A percentile compares a stretch with the other conserved stretches of the same genome.
Evolutionary conservation across 257 asterid species (phyloP).

Genomic region (Anisodus acutangulus): DNA sequence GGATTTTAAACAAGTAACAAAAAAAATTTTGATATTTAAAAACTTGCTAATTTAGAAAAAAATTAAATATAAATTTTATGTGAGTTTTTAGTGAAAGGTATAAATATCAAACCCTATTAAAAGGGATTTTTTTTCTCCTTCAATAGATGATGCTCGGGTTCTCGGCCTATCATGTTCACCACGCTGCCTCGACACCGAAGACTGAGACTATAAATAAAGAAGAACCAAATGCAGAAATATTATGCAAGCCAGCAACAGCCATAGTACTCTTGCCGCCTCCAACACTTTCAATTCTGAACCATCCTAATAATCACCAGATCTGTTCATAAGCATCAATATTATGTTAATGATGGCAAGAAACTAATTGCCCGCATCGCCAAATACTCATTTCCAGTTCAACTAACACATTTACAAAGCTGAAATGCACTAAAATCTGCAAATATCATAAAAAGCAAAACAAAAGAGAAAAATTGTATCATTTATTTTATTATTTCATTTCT

Average conservation of each 20-base stretch:
- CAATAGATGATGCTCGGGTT: conserved; percentile 67
- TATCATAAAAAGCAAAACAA: background rate
- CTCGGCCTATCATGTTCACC: conserved; percentile 53
- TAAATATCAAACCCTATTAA: too few relatives aligned
- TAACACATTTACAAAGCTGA: conserved; percentile 29
- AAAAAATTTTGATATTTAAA: too few relatives aligned
- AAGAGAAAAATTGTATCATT: background rate
- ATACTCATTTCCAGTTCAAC: conserved; percentile 6
- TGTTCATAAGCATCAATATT: conserved; percentile 30
- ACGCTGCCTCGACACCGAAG: conserved; percentile 51
- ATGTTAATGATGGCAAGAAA: conserved; percentile 24
- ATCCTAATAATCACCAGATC: conserved; percentile 33
- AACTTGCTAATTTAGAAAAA: too few relatives aligned
- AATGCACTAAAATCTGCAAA: conserved; percentile 36
- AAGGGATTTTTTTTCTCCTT: too few relatives aligned
- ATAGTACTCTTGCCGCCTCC: conserved; percentile 40
- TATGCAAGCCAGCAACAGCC: conserved; percentile 82
- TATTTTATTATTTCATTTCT: too few relatives aligned
- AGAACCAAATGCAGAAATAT: conserved; percentile 52
- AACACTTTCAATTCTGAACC: conserved; percentile 30
- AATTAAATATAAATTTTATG: too few relatives aligned
- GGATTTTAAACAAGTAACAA: too few relatives aligned
- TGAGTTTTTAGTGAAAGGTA: too few relatives aligned
- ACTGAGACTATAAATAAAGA: conserved; percentile 55
- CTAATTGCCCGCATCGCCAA: background rate